A percentile compares a stretch with the other conserved stretches of the same genome.
Evolutionary conservation across 2,329 filamentous ascomycete genomes (phyloP).

Genomic region (Pyrenophora seminiperda): DNA sequence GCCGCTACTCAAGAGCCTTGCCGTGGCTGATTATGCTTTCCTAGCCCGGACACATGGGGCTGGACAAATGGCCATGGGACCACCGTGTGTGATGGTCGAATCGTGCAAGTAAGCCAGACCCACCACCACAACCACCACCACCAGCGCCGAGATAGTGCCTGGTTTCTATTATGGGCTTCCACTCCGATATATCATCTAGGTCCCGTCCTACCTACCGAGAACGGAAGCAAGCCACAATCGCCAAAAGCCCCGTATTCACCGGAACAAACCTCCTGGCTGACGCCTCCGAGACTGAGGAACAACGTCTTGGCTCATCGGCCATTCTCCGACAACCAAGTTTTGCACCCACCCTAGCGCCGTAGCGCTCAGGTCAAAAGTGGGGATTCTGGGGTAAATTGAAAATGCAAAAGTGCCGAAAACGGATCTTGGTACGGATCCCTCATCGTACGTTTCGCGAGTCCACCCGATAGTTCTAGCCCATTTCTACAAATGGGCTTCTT

Average conservation of each 20-base stretch:
- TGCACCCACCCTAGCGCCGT: not conserved
- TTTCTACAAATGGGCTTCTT: conserved; percentile 7
- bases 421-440: conserved; percentile 1
- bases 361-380: not conserved
- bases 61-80: not conserved
- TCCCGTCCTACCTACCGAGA: not conserved
- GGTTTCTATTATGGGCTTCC: not conserved
- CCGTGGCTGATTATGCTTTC: not conserved
- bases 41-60: not conserved
- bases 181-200: not conserved
- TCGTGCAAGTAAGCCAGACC: not conserved
- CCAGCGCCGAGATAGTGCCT: conserved; percentile 3
- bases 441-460: conserved; percentile 6
- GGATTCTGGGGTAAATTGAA: not conserved
- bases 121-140: not conserved
- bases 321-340: not conserved
- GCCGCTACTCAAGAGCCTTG: conserved; percentile 2
- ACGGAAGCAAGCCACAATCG: conserved; percentile 3
- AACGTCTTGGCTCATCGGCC: not conserved
- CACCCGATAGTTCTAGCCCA: conserved; percentile 7
- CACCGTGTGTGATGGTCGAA: not conserved
- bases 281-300: not conserved
- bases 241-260: conserved; percentile 5
- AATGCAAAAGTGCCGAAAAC: not conserved
- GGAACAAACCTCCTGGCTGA: conserved; percentile 1